These are phyloP conservation scores for Phialemoniopsis sp. DNA, from an alignment of 2,329 filamentous ascomycete species.

Conservation along the genomic window DNA sequence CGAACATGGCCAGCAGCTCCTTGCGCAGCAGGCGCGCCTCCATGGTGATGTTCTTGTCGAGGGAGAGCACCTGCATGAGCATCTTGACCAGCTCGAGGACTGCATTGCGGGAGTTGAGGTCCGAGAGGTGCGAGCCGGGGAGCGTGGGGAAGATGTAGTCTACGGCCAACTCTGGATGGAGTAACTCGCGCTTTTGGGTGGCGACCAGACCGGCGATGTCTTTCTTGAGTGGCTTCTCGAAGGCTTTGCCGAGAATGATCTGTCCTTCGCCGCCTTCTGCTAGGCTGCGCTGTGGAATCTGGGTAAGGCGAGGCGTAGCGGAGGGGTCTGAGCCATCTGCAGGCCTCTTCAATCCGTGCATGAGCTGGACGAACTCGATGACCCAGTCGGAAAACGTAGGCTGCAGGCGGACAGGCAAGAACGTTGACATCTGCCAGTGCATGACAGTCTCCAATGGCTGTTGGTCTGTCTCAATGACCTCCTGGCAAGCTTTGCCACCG, in stretches of 20 bases:
- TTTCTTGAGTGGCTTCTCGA: slow-evolving; percentile 87
- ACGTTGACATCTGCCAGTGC: slow-evolving; percentile 96
- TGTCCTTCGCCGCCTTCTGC: slow-evolving; percentile 57
- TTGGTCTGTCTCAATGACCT: slow-evolving; percentile 68
- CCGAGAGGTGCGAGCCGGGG: slow-evolving; percentile 64
- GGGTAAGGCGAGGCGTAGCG: slow-evolving; percentile 53
- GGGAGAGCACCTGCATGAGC: slow-evolving; percentile 84
- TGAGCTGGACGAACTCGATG: slow-evolving; percentile 89
- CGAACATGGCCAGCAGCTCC: slow-evolving; percentile 84
- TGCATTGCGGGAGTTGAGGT: slow-evolving; percentile 57
- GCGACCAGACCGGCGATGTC: slow-evolving; percentile 78
- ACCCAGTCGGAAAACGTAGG: slow-evolving; percentile 88
- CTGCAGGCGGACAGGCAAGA: slow-evolving; percentile 77
- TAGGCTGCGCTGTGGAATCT: slow-evolving; percentile 52
- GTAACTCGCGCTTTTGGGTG: slow-evolving; percentile 81
- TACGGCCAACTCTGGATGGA: slow-evolving; percentile 80
- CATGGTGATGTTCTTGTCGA: slow-evolving; percentile 86
- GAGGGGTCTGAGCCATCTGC: slow-evolving; percentile 40
- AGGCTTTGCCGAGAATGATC: slow-evolving; percentile 72
- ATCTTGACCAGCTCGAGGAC: slow-evolving; percentile 88
- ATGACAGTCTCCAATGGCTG: slow-evolving; percentile 68
- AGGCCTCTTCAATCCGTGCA: slow-evolving; percentile 81
- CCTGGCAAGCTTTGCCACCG: slow-evolving; percentile 84
- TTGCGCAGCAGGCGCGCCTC: slow-evolving; percentile 86
- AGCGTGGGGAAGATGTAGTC: slow-evolving; percentile 85